Evolutionary conservation across 495 filamentous ascomycete genomes (phyloP), one percentile per base, ranked within the genome.

Genomic region (Sordaria brevicollis): DNA sequence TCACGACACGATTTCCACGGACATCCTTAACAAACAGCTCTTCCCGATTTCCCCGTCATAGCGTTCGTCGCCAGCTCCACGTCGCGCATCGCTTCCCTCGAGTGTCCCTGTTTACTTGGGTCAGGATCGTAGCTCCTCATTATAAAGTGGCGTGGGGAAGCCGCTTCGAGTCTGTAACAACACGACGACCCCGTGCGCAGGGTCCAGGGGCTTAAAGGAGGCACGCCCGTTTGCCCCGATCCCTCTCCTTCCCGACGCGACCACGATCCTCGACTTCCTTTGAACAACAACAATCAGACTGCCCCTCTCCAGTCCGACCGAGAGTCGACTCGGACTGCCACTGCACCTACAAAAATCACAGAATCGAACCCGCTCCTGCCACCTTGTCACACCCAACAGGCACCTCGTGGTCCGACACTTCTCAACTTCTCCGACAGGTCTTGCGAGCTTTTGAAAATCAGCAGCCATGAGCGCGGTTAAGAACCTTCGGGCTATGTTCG

Each of bases 401-500:
- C n/a, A 54, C 49, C 49, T 57, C 49, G 49, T 57, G 49, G 49
- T 13, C 13, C 13, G 49, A 57, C 49, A 25, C 49, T 57, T 57
- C 49, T 57, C 49, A 57, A 8, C 49, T 57, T 57, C 49, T 13
- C 25, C 29, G n/a, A n/a, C n/a, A 57, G 49, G 49, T 57, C 49
- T 57, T 57, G 49, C 49, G 49, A 57, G 49, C 49, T 41, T 71
- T 57, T 17, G 29, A 67, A 21, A 54, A 68, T 31, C 70, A 71
- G 74, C 78, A 73, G 74, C 74, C 74, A 85, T 84, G 83, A 83
- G 82, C 71, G 79, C 78, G 69, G 83, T 85, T 71, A 85, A 77
- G 78, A 92, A 90, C 81, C 87, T 97, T 70, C 87, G 92, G 69
- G 93, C 93, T 74, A 92, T 92, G 85, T 97, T 97, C 77, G 93